Evolutionary conservation across 2,329 filamentous ascomycete species (phyloP).

Genomic region (Fusarium illudens): DNA sequence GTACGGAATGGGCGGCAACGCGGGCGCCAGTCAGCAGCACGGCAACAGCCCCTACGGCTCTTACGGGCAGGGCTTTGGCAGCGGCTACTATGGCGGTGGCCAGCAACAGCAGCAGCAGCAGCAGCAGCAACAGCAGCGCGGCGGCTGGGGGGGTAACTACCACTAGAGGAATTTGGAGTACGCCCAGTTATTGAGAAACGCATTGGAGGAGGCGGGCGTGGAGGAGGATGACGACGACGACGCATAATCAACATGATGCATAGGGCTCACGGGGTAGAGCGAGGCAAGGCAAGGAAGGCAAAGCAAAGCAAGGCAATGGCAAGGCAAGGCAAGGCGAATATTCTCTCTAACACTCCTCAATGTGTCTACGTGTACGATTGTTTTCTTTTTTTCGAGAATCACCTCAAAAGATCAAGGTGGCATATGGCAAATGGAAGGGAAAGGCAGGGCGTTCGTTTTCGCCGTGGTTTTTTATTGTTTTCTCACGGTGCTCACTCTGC

Average conservation of each 20-base stretch:
- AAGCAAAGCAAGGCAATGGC: background rate
- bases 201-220: slow-evolving; percentile 39
- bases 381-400: slow-evolving; percentile 46
- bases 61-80: slow-evolving; percentile 59
- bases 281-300: background rate
- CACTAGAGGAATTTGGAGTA: slow-evolving; percentile 49
- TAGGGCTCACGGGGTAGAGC: slow-evolving; percentile 34
- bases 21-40: slow-evolving; percentile 62
- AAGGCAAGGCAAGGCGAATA: slow-evolving; percentile 33
- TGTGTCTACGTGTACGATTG: slow-evolving; percentile 51
- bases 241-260: slow-evolving; percentile 46
- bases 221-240: slow-evolving; percentile 38
- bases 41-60: slow-evolving; percentile 62
- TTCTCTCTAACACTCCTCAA: slow-evolving; percentile 39
- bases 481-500: slow-evolving; percentile 29
- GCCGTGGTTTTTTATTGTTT: slow-evolving; percentile 36
- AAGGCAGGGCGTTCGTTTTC: slow-evolving; percentile 32
- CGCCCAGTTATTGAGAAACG: slow-evolving; percentile 12
- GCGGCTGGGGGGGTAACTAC: slow-evolving; percentile 70
- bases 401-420: slow-evolving; percentile 46
- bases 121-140: slow-evolving; percentile 55
- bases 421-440: slow-evolving; percentile 34
- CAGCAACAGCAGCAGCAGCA: slow-evolving; percentile 52
- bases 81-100: slow-evolving; percentile 56
- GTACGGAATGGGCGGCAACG: slow-evolving; percentile 63